phyloP scores from a whole-genome alignment of 306 rosid genomes.

The Medicago ruthenica region DNA sequence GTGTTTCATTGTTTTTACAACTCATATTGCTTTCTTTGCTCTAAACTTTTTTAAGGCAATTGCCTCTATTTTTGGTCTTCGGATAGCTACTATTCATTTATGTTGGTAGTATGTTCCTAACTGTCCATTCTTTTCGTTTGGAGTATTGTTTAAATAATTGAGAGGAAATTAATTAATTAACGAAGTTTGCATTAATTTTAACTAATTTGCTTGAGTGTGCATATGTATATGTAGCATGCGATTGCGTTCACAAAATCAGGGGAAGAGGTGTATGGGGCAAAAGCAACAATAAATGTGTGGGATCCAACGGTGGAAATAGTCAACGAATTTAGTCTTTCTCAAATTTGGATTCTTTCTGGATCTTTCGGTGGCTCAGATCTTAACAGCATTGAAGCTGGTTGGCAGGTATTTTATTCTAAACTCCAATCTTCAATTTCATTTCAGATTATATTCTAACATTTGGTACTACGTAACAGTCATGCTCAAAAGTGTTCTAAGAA shows the following conservation, averaged over 20 bases:
- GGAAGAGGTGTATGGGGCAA: conserved; percentile 79
- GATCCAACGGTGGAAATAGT: conserved; percentile 73
- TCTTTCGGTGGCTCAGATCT: conserved; percentile 97
- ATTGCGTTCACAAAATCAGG: conserved; percentile 80
- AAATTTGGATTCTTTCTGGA: conserved; percentile 93
- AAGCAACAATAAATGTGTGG: conserved; percentile 95
- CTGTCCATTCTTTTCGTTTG: conserved; percentile 24
- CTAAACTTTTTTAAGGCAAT: neutral
- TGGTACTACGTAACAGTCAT: too few relatives aligned
- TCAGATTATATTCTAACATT: too few relatives aligned
- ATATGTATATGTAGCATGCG: conserved; percentile 63
- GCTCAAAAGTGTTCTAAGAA: too few relatives aligned
- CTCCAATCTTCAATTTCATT: neutral
- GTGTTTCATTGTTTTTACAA: conserved; percentile 39
- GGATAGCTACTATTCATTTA: neutral
- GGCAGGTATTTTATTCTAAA: conserved; percentile 72
- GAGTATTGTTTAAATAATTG: too few relatives aligned
- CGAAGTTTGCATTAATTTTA: neutral
- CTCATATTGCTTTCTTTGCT: neutral
- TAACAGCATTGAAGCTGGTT: conserved; percentile 98
- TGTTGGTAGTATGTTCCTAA: neutral
- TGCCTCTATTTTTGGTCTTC: neutral
- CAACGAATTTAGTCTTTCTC: conserved; percentile 93
- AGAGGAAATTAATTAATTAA: too few relatives aligned
- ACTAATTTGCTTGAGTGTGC: neutral